Evolutionary conservation across 148 eudicot species (phyloP), one percentile per base, ranked within the genome.

Genomic region (Diospyros kaki): DNA sequence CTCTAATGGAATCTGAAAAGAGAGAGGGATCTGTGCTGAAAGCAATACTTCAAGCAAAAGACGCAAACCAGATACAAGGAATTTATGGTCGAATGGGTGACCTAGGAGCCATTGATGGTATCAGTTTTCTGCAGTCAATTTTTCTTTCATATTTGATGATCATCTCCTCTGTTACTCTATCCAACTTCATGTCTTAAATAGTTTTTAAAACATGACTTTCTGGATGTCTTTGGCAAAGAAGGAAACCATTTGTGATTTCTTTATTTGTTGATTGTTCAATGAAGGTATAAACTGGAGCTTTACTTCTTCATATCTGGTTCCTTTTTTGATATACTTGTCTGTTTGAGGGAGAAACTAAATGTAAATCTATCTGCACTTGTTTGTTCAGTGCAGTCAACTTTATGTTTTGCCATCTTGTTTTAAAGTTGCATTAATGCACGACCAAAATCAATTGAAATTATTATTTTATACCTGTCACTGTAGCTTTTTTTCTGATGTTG

Each of bases 31-130:
- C 99, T 55, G 97, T 95, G 67, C n/a, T 95, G 43, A 95, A 92
- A 89, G 99, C 90, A 76, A 86, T 95, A 64, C 60, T 92, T 71
- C 89, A 86, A 75, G 96, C 97, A 69, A 95, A 92, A 87, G 93
- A 87, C 69, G 72, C 88, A 54, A 92, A 91, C 67, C 76, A 78
- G 43, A 92, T 95, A 66, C 78, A 80, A 68, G 97, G 99, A 64
- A 90, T 95, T 76, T 86, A 89, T 89, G 99, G 96, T n/a, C 89
- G 99, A 77, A 84, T 95, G 92, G 99, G 99, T 73, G 97, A 95
- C 80, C 76, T 95, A 51, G 99, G 99, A 69, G 97, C 97, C 66
- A 95, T 95, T 76, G 99, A 95, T 80, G 93, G 99, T 95, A 79
- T 78, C 88, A 40, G 0, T 52, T 58, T 43, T 66, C 66, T 53